Evolutionary conservation across 1,139 yeast genomes (phyloP), one percentile per base, ranked within the genome.

Genomic region (Taphrina flavorubra): DNA sequence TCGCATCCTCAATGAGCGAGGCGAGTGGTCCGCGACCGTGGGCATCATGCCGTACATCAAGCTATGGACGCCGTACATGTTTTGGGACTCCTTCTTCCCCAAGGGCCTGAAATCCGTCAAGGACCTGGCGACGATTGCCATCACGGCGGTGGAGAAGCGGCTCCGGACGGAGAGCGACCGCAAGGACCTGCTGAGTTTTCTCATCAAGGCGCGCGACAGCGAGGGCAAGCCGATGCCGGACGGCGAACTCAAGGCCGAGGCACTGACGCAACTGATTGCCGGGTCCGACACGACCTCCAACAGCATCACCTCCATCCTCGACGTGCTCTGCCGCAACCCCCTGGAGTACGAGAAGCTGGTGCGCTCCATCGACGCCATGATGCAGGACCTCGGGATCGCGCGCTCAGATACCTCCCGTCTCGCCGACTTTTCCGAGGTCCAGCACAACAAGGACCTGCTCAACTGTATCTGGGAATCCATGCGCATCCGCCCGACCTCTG

Each of bases 261-360:
- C 68, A 44, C 51, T 57, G 36, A 65, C 68, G 37, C 68, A 65
- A 40, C 25, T 65, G 63, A 65, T 65, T 49, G 68, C 68, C 13
- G 68, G 68, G 8, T 42, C 55, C 13, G 68, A 65, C 39, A 65
- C 68, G 59, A 58, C 64, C 47, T 39, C 61, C 44, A 65, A 65
- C 62, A 42, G 51, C 18, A 18, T 58, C 46, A 39, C 58, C 14
- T 58, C 58, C 34, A 51, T 65, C 14, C 46, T 65, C n/a, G 68
- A 65, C 20, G 56, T 65, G 36, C 64, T 65, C 46, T 58, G 64
- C 51, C 58, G 68, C 14, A 58, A 65, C 44, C 64, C 58, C 20
- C 46, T 5, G 20, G 51, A 51, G 46, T 51, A 47, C 34, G 51
- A 14, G 7, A 57, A 49, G 31, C 44, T 65, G 36, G 16, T 47